phyloP scores from a whole-genome alignment of 805 yeast species.

The Pichia deserticola region DNA sequence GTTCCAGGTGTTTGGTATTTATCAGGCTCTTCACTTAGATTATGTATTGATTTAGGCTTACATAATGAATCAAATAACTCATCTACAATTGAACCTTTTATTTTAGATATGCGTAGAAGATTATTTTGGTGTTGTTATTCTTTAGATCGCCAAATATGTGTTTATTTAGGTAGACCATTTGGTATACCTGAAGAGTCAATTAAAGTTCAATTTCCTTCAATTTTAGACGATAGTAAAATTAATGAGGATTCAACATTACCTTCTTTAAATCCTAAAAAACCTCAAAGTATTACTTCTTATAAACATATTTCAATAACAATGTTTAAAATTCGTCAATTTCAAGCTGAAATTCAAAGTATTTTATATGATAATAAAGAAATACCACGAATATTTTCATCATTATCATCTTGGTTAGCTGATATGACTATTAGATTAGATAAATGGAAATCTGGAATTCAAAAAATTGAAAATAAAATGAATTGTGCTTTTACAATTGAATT shows the following conservation, averaged over 20 bases:
- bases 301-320: constrained; percentile 61
- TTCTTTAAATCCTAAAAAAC: background rate
- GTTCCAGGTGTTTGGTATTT: constrained; percentile 92
- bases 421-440: constrained; percentile 44
- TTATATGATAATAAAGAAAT: constrained; percentile 66
- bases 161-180: constrained; percentile 80
- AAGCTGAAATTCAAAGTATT: constrained; percentile 66
- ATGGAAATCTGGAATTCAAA: constrained; percentile 59
- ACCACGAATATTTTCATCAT: constrained; percentile 50
- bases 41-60: constrained; percentile 77
- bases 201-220: constrained; percentile 63
- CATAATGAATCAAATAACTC: constrained; percentile 51
- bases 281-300: constrained; percentile 40
- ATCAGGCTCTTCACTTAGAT: constrained; percentile 68
- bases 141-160: constrained; percentile 77
- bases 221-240: constrained; percentile 65
- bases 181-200: constrained; percentile 82
- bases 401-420: constrained; percentile 57
- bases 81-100: constrained; percentile 41
- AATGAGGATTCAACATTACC: constrained; percentile 5
- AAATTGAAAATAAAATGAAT: constrained; percentile 51
- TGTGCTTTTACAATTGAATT: constrained; percentile 67
- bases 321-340: constrained; percentile 64
- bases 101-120: constrained; percentile 63
- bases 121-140: constrained; percentile 88